phyloP scores from a whole-genome alignment of 2,329 filamentous ascomycete genomes.

The Ophiostoma sp. region DNA sequence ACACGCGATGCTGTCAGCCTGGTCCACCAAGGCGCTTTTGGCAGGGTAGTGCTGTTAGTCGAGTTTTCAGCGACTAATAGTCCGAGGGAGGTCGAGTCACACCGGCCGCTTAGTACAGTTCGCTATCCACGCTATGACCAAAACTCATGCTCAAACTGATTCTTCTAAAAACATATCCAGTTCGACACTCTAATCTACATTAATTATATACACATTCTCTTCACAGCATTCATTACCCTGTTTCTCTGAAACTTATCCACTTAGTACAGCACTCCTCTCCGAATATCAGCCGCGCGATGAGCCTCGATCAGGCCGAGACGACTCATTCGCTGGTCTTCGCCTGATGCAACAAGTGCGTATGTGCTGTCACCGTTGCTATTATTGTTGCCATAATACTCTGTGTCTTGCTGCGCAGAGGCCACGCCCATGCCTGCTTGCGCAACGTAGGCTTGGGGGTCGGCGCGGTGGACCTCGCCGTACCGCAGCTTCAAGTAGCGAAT shows the following conservation, averaged over 20 bases:
- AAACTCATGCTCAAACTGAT: too few relatives aligned
- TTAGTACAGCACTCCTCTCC: not conserved
- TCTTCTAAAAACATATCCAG: too few relatives aligned
- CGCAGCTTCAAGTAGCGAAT: not conserved
- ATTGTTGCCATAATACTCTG: not conserved
- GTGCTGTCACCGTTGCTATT: not conserved
- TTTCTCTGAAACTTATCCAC: not conserved
- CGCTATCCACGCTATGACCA: too few relatives aligned
- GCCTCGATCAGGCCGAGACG: not conserved
- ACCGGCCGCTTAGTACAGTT: too few relatives aligned
- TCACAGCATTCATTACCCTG: too few relatives aligned
- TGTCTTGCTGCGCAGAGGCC: not conserved
- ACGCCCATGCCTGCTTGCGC: not conserved
- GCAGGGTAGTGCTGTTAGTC: not conserved
- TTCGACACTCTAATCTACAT: not conserved
- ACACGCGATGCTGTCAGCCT: not conserved
- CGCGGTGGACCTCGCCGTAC: not conserved
- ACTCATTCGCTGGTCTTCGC: not conserved
- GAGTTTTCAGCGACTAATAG: not conserved
- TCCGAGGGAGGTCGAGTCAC: too few relatives aligned
- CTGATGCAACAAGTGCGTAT: not conserved
- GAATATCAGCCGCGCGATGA: not conserved
- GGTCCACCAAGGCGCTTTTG: not conserved
- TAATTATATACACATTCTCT: not conserved
- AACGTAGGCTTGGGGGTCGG: not conserved